Conservation (phyloP, 192 early-diverging fungal species). For the Backusella luteola region DNA sequence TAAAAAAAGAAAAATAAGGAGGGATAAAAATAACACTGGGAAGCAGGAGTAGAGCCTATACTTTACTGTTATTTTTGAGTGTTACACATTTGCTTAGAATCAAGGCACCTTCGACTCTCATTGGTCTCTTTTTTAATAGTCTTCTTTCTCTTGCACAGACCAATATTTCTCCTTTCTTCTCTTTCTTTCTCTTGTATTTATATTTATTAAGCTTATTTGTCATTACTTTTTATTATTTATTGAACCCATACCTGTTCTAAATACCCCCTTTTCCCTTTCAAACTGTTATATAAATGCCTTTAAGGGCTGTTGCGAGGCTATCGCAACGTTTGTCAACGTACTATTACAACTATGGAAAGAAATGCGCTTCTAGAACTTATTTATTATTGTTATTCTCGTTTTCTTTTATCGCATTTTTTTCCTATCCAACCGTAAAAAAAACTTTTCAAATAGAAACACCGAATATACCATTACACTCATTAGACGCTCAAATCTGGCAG, state of each 20-base stretch:
- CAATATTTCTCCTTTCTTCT: constrained; percentile 9
- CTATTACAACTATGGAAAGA: constrained; percentile 31
- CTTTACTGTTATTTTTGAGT: not conserved
- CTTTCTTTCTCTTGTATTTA: not conserved
- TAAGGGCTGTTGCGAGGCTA: constrained; percentile 5
- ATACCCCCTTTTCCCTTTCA: not conserved
- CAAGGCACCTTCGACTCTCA: not conserved
- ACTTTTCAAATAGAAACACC: not conserved
- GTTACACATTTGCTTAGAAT: not conserved
- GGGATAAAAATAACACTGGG: not conserved
- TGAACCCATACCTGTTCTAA: not conserved
- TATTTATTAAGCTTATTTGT: too few relatives aligned
- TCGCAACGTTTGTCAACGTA: constrained; percentile 1
- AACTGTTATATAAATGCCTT: not conserved
- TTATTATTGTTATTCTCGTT: constrained; percentile 20
- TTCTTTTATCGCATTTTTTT: constrained; percentile 14
- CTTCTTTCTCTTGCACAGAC: constrained; percentile 3
- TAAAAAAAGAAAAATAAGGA: not conserved
- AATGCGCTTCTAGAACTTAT: constrained; percentile 11
- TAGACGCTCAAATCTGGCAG: constrained; percentile 25
- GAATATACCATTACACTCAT: not conserved
- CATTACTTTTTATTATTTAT: constrained; percentile 11
- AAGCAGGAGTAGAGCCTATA: not conserved
- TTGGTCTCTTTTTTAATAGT: constrained; percentile 5
- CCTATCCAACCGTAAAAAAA: constrained; percentile 10